Evolutionary conservation across 1,139 yeast species (phyloP).

Genomic region (Yamadazyma pseudoaaseri): DNA sequence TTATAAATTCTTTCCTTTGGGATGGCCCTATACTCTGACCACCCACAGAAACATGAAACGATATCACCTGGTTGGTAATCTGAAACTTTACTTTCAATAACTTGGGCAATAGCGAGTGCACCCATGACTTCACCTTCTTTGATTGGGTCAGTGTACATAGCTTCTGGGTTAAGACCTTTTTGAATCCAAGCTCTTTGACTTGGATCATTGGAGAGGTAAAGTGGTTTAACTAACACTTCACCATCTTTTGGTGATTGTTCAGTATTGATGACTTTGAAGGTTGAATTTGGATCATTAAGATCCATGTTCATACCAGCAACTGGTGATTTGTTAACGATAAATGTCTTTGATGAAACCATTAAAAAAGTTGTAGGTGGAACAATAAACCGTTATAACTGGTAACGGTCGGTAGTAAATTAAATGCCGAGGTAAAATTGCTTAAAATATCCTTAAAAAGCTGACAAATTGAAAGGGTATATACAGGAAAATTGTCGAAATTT

Average conservation of each 20-base stretch:
- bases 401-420: too few species aligned
- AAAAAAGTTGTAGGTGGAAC: too few species aligned
- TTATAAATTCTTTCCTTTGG: constrained; percentile 19
- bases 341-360: constrained; percentile 6
- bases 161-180: constrained; percentile 35
- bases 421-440: too few species aligned
- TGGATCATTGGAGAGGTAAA: constrained; percentile 64
- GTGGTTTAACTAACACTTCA: constrained; percentile 46
- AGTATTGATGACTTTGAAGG: constrained; percentile 18
- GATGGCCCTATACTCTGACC: constrained; percentile 31
- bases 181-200: constrained; percentile 65
- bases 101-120: constrained; percentile 50
- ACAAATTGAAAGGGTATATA: too few species aligned
- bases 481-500: too few species aligned
- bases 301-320: constrained; percentile 16
- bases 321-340: constrained; percentile 18
- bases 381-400: too few species aligned
- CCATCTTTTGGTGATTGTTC: constrained; percentile 31
- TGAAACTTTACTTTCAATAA: constrained; percentile 42
- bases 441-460: too few species aligned
- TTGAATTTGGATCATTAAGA: constrained; percentile 18
- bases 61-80: constrained; percentile 45
- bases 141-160: constrained; percentile 49
- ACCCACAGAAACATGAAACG: constrained; percentile 26
- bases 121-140: constrained; percentile 48